Percentiles rank a stretch among this genome's conserved stretches.
phyloP scores from a whole-genome alignment of 495 filamentous ascomycete genomes.

The Trypethelium eluteriae region DNA sequence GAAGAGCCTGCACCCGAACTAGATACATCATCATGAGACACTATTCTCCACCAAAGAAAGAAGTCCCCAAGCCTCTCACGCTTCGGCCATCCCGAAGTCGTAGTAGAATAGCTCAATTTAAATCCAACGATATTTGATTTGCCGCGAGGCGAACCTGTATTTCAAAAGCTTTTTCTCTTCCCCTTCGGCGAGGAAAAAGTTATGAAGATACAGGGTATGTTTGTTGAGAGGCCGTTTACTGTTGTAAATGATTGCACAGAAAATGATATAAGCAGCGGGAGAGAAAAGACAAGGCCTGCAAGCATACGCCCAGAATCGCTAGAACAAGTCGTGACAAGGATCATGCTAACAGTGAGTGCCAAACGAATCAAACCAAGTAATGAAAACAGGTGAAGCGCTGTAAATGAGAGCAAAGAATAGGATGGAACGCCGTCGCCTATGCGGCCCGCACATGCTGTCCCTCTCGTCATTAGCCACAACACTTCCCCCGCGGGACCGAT shows the following conservation, averaged over 20 bases:
- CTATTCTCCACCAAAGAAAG: background rate
- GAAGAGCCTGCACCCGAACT: background rate
- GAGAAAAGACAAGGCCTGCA: background rate
- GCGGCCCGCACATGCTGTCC: background rate
- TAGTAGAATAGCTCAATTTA: slow-evolving; percentile 1
- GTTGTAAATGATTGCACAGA: slow-evolving; percentile 5
- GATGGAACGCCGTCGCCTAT: background rate
- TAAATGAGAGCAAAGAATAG: background rate
- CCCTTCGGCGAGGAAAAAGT: background rate
- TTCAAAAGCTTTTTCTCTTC: background rate
- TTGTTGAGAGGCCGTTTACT: background rate
- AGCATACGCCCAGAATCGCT: too few species aligned
- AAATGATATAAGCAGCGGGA: background rate
- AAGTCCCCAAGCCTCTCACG: slow-evolving; percentile 1
- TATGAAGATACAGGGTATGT: background rate
- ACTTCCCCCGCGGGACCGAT: background rate
- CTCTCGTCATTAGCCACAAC: background rate
- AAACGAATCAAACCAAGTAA: background rate
- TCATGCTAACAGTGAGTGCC: background rate
- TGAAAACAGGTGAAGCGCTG: background rate
- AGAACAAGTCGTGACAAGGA: background rate
- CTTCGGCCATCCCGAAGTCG: background rate
- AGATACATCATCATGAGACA: slow-evolving; percentile 7
- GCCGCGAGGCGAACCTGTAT: slow-evolving; percentile 10
- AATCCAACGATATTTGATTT: background rate